Conservation (phyloP, 2,329 filamentous ascomycete genomes). For the Endothia cerciana region DNA sequence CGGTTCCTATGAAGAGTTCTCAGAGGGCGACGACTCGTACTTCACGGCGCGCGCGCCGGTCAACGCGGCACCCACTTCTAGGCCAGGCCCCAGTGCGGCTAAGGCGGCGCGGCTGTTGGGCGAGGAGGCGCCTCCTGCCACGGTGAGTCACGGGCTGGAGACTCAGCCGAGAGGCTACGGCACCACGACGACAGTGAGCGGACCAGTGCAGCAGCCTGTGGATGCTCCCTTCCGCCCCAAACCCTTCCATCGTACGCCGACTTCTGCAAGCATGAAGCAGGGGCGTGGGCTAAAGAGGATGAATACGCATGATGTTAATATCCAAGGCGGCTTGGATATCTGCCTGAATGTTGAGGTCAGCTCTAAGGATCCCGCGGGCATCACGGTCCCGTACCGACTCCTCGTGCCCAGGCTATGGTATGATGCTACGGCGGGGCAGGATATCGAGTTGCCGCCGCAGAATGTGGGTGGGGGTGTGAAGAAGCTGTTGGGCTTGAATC, state of each 20-base stretch:
- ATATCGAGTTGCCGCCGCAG: slow-evolving; percentile 25
- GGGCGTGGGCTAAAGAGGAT: slow-evolving; percentile 45
- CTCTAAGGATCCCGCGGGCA: slow-evolving; percentile 81
- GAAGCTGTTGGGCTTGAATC: slow-evolving; percentile 26
- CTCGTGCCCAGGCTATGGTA: slow-evolving; percentile 79
- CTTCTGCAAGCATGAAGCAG: slow-evolving; percentile 65
- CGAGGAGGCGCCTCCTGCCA: slow-evolving; percentile 19
- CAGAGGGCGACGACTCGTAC: slow-evolving; percentile 59
- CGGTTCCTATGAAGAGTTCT: slow-evolving; percentile 52
- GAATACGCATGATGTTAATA: slow-evolving; percentile 65
- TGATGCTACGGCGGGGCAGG: slow-evolving; percentile 41
- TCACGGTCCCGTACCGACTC: slow-evolving; percentile 84
- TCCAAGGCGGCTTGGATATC: slow-evolving; percentile 84
- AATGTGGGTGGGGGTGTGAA: slow-evolving; percentile 22
- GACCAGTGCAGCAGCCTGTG: slow-evolving; percentile 14
- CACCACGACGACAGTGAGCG: slow-evolving; percentile 10
- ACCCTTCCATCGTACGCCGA: slow-evolving; percentile 71
- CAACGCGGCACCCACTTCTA: slow-evolving; percentile 30
- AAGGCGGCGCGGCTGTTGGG: slow-evolving; percentile 26
- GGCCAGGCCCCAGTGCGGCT: slow-evolving; percentile 18
- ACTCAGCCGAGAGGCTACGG: slow-evolving; percentile 16
- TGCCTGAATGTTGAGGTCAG: slow-evolving; percentile 89
- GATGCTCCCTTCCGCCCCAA: slow-evolving; percentile 31
- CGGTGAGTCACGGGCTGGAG: slow-evolving; percentile 1
- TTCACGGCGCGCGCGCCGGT: slow-evolving; percentile 50